Evolutionary conservation across 2,329 filamentous ascomycete genomes (phyloP), one percentile per base, ranked within the genome.

Genomic region (Monilinia polystroma): DNA sequence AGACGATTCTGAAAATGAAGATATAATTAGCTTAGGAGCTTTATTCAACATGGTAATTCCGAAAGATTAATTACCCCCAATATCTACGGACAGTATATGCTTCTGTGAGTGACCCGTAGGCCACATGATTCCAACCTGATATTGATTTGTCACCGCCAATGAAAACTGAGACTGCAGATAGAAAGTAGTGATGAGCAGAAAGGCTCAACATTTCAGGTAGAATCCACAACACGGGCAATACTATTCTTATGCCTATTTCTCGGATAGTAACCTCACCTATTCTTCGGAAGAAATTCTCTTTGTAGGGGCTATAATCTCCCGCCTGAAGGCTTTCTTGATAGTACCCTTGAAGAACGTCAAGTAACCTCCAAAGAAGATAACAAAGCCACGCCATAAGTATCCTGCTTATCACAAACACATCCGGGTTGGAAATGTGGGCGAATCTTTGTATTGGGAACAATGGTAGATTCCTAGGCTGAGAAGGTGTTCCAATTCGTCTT

Each of bases 81-180:
- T 55, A 64, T 32, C 26, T 56, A 18, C 51, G 62, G 20, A 56
- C 47, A 20, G 62, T 56, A 47, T 64, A 64, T 55, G 62, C 62
- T 43, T 54, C 51, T 10, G 16, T 29, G 7, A 64, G 18, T 23
- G 20, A 32, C 4, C 52, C 52, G n/a, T 55, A 64, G 12, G 26
- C 26, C 35, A 52, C 23, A 35, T 38, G 49, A 12, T 55, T 64
- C 49, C 51, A 64, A 5, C 62, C 51, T 18, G 62, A 26, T 32
- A 64, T 64, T 6, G 41, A 23, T 64, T 56, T 45, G 8, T 23
- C n/a, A 20, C 52, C 62, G n/a, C 23, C 20, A 6, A 56, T 45
- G 10, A 56, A 64, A 3, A 64, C 62, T 10, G 52, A 52, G 26
- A 64, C 23, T 12, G 62, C 62, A 35, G 49, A 54, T 32, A 56